These are phyloP conservation scores for Melastoma malabathricum DNA, from an alignment of 345 rosid genomes.

Conservation along the genomic window DNA sequence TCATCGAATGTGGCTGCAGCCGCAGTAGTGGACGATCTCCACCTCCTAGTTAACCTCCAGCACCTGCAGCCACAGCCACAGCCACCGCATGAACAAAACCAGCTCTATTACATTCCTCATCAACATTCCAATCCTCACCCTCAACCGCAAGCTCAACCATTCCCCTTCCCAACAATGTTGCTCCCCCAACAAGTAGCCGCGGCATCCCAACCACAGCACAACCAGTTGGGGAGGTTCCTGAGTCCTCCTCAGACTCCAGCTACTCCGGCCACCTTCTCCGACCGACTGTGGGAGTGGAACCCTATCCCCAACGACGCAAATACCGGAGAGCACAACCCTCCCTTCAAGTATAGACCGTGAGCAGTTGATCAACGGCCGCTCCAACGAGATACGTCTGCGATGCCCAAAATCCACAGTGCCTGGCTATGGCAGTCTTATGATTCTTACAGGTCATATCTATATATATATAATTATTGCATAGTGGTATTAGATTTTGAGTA, in stretches of 20 bases:
- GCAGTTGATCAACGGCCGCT: not conserved
- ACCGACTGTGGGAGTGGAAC: conserved; percentile 81
- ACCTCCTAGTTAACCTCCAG: conserved; percentile 50
- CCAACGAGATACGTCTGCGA: not conserved
- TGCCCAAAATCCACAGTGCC: no score
- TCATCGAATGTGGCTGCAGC: conserved; percentile 10
- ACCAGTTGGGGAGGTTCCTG: not conserved
- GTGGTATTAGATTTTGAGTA: no score
- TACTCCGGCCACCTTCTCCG: conserved; percentile 33
- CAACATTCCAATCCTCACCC: conserved; percentile 16
- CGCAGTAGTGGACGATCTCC: conserved; percentile 47
- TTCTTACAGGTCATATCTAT: no score
- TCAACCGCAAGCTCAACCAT: conserved; percentile 20
- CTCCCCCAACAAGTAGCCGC: conserved; percentile 25
- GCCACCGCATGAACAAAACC: conserved; percentile 11
- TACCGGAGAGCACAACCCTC: conserved; percentile 30
- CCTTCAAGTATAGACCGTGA: conserved; percentile 41
- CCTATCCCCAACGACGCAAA: conserved; percentile 41
- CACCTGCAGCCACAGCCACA: conserved; percentile 28
- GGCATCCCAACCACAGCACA: conserved; percentile 15
- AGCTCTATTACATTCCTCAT: no score
- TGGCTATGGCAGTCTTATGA: no score
- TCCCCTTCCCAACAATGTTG: conserved; percentile 16
- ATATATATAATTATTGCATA: no score
- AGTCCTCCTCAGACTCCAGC: conserved; percentile 22